These are phyloP conservation scores for Xerocomus brunneocitrinus DNA, from an alignment of 768 basidiomycete genomes.

Conservation along the genomic window DNA sequence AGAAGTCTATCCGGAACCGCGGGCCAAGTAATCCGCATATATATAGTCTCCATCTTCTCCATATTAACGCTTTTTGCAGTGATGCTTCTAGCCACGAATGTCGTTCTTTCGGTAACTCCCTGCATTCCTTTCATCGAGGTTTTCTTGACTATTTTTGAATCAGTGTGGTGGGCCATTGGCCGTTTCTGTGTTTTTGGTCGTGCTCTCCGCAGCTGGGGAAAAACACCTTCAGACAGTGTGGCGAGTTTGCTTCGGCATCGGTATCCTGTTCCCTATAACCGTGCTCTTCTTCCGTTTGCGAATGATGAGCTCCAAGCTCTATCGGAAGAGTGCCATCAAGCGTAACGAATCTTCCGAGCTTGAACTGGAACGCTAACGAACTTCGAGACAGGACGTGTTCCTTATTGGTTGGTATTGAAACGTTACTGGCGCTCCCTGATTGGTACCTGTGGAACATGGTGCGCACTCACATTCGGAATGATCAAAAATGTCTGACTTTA, in stretches of 20 bases:
- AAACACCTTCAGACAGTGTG: slow-evolving; percentile 59
- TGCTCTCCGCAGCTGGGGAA: slow-evolving; percentile 59
- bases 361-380: slow-evolving; percentile 4
- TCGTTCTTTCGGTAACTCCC: slow-evolving; percentile 52
- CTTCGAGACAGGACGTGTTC: slow-evolving; percentile 41
- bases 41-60: slow-evolving; percentile 3
- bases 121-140: neutral
- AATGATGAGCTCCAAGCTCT: slow-evolving; percentile 66
- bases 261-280: slow-evolving; percentile 55
- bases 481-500: neutral
- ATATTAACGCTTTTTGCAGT: slow-evolving; percentile 32
- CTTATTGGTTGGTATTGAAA: slow-evolving; percentile 55
- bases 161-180: slow-evolving; percentile 65
- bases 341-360: slow-evolving; percentile 32
- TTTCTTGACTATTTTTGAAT: neutral
- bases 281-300: slow-evolving; percentile 70
- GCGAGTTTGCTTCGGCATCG: slow-evolving; percentile 63
- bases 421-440: slow-evolving; percentile 65
- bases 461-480: neutral
- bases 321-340: slow-evolving; percentile 60
- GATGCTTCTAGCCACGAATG: slow-evolving; percentile 76
- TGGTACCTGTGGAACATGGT: slow-evolving; percentile 74
- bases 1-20: slow-evolving; percentile 52
- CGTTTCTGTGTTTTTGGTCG: slow-evolving; percentile 61
- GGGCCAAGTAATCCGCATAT: slow-evolving; percentile 45